Evolutionary conservation across 495 filamentous ascomycete genomes (phyloP).

Genomic region (Trichoderma parareesei): DNA sequence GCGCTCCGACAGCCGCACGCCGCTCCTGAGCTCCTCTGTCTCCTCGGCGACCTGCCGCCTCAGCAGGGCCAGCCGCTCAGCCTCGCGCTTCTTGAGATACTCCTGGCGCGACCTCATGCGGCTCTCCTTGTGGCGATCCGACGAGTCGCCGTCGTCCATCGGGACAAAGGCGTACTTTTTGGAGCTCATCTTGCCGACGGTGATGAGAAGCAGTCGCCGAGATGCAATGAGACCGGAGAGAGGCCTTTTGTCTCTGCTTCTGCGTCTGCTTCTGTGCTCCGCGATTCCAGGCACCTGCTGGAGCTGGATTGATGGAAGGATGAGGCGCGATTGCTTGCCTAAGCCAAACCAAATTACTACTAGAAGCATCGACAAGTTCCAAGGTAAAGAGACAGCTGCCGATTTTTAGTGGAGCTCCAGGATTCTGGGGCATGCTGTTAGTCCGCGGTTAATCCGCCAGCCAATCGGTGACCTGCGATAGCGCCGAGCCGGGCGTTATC

Average conservation of each 20-base stretch:
- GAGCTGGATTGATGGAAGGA: neutral
- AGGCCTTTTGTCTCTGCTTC: neutral
- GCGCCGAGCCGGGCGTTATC: neutral
- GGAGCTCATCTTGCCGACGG: conserved; percentile 28
- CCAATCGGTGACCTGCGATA: neutral
- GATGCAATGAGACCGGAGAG: neutral
- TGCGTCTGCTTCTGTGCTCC: neutral
- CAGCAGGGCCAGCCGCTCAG: conserved; percentile 73
- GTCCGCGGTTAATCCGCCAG: neutral
- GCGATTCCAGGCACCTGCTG: too few relatives aligned
- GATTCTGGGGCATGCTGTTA: neutral
- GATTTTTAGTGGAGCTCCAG: neutral
- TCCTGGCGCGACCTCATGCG: conserved; percentile 66
- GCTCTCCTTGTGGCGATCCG: conserved; percentile 5
- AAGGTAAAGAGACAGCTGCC: neutral
- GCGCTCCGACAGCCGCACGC: conserved; percentile 60
- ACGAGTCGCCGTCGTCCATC: conserved; percentile 61
- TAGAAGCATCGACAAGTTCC: too few relatives aligned
- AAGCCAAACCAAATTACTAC: too few relatives aligned
- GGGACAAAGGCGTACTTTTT: conserved; percentile 77
- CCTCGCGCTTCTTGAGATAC: conserved; percentile 87
- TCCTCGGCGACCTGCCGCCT: conserved; percentile 92
- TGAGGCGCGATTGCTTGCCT: conserved; percentile 8
- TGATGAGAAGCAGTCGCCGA: neutral
- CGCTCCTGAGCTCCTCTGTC: conserved; percentile 68